Conservation (phyloP, 2,329 filamentous ascomycete genomes). For the Colletotrichum lini region DNA sequence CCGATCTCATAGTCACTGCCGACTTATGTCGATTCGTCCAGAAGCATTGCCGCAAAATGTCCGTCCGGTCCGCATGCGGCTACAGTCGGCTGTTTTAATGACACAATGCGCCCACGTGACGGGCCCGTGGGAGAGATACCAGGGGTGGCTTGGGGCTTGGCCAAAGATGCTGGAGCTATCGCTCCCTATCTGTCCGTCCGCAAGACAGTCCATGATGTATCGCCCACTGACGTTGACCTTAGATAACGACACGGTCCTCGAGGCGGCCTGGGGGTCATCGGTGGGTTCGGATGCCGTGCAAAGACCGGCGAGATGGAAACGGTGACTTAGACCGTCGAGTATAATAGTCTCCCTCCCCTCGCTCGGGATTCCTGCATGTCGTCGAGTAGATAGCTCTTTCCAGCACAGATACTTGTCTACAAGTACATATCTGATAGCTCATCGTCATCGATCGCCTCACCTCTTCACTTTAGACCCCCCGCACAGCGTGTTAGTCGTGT, state of each 20-base stretch:
- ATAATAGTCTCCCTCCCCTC: slow-evolving; percentile 4
- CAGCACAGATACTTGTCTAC: background rate
- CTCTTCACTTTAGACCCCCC: background rate
- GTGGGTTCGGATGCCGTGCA: slow-evolving; percentile 8
- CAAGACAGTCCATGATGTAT: slow-evolving; percentile 14
- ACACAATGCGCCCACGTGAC: slow-evolving; percentile 19
- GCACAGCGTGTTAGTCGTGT: background rate
- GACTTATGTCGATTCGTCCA: slow-evolving; percentile 5
- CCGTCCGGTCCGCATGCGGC: slow-evolving; percentile 21
- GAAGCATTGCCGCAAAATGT: slow-evolving; percentile 3
- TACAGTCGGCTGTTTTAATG: slow-evolving; percentile 18
- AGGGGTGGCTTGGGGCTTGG: background rate
- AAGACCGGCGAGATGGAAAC: slow-evolving; percentile 4
- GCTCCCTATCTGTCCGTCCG: background rate
- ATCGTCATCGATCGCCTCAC: background rate
- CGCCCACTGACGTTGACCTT: slow-evolving; percentile 1
- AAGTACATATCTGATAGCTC: background rate
- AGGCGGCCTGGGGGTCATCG: background rate
- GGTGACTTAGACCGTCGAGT: background rate
- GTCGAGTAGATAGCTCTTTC: background rate
- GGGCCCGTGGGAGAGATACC: slow-evolving; percentile 10
- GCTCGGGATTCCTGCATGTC: background rate
- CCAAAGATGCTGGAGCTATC: slow-evolving; percentile 11
- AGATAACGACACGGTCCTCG: background rate
- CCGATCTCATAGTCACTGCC: background rate